These are phyloP conservation scores for Mentha longifolia DNA, from an alignment of 257 asterid genomes.

Conservation along the genomic window DNA sequence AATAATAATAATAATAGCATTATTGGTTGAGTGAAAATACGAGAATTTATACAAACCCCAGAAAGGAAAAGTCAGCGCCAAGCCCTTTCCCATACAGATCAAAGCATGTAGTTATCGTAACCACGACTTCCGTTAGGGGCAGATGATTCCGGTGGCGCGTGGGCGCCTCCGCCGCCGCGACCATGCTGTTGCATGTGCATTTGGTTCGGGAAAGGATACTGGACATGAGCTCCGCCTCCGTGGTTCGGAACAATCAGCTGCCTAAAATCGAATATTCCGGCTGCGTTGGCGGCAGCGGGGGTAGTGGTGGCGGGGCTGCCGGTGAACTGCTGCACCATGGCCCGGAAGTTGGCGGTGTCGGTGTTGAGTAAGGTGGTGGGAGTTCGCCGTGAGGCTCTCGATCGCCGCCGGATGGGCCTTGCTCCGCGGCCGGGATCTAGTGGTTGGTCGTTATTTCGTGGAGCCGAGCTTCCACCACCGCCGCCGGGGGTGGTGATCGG, in stretches of 20 bases:
- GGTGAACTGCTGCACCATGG: conserved; percentile 59
- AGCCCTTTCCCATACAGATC: not conserved
- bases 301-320: conserved; percentile 34
- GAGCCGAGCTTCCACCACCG: not conserved
- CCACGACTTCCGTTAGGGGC: conserved; percentile 19
- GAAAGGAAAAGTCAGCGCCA: conserved; percentile 30
- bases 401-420: conserved; percentile 42
- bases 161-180: conserved; percentile 3
- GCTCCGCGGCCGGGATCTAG: conserved; percentile 33
- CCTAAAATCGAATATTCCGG: conserved; percentile 6
- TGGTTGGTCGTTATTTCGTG: conserved; percentile 25
- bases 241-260: not conserved
- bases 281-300: conserved; percentile 6
- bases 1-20: not conserved
- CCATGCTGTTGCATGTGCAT: conserved; percentile 24
- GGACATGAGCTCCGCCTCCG: conserved; percentile 26
- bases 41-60: conserved; percentile 36
- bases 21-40: not conserved
- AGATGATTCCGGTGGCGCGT: conserved; percentile 36
- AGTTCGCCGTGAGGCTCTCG: conserved; percentile 49
- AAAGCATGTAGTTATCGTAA: conserved; percentile 35
- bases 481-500: not conserved
- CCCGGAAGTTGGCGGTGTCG: conserved; percentile 50
- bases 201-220: conserved; percentile 17
- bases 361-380: conserved; percentile 62